Percentiles rank a stretch among this genome's conserved stretches.
phyloP scores from a whole-genome alignment of 2,329 filamentous ascomycete species.

The Lachnellula suecica region DNA sequence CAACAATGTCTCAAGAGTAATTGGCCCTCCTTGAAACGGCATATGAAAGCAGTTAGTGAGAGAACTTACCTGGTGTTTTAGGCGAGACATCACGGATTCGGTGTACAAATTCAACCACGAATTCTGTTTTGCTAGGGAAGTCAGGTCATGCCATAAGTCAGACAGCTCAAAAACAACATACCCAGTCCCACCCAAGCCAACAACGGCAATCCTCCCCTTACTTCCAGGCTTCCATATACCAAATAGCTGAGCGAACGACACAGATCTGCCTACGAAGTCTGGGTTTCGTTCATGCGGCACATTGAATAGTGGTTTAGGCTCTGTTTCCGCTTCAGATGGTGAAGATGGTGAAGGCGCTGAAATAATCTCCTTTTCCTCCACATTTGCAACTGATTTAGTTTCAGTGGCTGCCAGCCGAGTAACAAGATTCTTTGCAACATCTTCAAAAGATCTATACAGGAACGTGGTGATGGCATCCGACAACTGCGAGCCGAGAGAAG shows the following conservation, averaged over 20 bases:
- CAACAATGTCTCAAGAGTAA: no score
- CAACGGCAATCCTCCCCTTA: constrained; percentile 22
- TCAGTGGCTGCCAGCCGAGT: constrained; percentile 2
- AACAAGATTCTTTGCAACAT: constrained; percentile 5
- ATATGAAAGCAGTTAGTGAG: no score
- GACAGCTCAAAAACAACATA: constrained; percentile 2
- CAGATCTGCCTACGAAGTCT: constrained; percentile 23
- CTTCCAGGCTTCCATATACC: constrained; percentile 25
- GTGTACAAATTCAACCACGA: constrained; percentile 25
- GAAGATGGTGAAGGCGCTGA: constrained; percentile 3
- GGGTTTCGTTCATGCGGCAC: constrained; percentile 21
- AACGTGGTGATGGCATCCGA: constrained; percentile 8
- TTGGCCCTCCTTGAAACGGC: no score
- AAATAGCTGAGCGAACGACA: constrained; percentile 19
- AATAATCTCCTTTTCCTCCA: background rate
- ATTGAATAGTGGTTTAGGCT: constrained; percentile 15
- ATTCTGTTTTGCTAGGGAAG: constrained; percentile 22
- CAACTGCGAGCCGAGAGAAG: constrained; percentile 2
- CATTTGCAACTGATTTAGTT: background rate
- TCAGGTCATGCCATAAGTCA: background rate
- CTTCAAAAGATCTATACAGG: constrained; percentile 1
- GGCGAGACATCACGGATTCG: constrained; percentile 22
- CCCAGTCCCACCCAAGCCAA: constrained; percentile 28
- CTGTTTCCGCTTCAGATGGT: background rate
- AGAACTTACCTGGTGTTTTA: no score